Conservation (phyloP, 1,284 basidiomycete species). For the Melampsora abietis-canadensis region DNA sequence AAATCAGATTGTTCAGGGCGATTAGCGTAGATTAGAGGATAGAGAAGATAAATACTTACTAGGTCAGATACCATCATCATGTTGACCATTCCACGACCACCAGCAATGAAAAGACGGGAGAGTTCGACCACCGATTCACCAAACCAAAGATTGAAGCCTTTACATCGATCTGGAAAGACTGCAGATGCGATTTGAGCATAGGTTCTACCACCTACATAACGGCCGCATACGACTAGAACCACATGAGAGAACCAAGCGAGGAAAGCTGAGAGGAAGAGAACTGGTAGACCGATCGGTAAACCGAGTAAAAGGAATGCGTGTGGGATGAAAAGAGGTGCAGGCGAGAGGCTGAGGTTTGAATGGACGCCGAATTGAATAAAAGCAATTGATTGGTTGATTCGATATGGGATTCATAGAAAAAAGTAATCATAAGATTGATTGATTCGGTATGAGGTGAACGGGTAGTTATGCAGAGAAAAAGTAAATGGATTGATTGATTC, state of each 20-base stretch:
- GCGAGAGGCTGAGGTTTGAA: constrained; percentile 43
- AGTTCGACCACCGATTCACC: constrained; percentile 36
- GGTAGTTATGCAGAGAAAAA: too few relatives aligned
- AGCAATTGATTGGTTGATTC: not conserved
- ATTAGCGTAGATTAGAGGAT: not conserved
- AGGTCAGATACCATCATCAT: constrained; percentile 43
- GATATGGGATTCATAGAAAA: too few relatives aligned
- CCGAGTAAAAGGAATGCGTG: constrained; percentile 48
- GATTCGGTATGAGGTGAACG: too few relatives aligned
- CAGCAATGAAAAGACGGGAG: constrained; percentile 31
- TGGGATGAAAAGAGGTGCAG: constrained; percentile 49
- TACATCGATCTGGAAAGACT: constrained; percentile 49
- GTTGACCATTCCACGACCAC: constrained; percentile 42
- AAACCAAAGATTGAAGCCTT: constrained; percentile 41
- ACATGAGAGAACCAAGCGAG: constrained; percentile 49
- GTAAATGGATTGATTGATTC: too few relatives aligned
- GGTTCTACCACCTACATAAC: constrained; percentile 51
- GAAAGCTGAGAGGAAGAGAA: constrained; percentile 46
- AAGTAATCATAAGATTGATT: too few relatives aligned
- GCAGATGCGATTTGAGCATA: constrained; percentile 48
- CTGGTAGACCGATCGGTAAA: constrained; percentile 48
- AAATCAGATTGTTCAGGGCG: not conserved
- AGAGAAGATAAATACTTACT: not conserved
- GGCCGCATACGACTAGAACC: constrained; percentile 47
- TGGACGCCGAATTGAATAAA: not conserved